Evolutionary conservation across 371 early-diverging fungal species (phyloP).

Genomic region (Ordospora pajunii): DNA sequence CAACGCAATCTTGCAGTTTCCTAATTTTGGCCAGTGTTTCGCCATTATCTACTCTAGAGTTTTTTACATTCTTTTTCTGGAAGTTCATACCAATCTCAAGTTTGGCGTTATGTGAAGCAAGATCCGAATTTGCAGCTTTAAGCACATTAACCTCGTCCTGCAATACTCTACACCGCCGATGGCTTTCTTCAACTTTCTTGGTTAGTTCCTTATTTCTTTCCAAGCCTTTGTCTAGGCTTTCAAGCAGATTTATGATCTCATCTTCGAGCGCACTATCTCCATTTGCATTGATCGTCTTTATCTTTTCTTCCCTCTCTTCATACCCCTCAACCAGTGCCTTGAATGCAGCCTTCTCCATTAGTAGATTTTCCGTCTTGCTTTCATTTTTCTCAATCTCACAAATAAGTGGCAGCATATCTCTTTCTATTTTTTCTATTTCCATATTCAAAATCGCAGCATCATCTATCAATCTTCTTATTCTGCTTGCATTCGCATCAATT

Average conservation of each 20-base stretch:
- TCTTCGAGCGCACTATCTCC: neutral
- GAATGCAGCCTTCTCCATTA: neutral
- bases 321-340: neutral
- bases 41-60: neutral
- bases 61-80: neutral
- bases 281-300: neutral
- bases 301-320: neutral
- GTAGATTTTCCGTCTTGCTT: neutral
- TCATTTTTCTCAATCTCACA: neutral
- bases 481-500: neutral
- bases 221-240: neutral
- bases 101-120: slow-evolving; percentile 26
- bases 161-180: neutral
- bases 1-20: slow-evolving; percentile 31
- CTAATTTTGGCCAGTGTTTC: neutral
- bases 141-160: slow-evolving; percentile 13
- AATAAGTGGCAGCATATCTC: neutral
- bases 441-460: neutral
- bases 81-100: neutral
- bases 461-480: neutral
- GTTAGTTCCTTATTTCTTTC: slow-evolving; percentile 10
- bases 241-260: slow-evolving; percentile 9
- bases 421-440: neutral
- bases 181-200: neutral
- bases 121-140: slow-evolving; percentile 20